phyloP scores from a whole-genome alignment of 2,329 filamentous ascomycete species.

The Diaporthe sp. region DNA sequence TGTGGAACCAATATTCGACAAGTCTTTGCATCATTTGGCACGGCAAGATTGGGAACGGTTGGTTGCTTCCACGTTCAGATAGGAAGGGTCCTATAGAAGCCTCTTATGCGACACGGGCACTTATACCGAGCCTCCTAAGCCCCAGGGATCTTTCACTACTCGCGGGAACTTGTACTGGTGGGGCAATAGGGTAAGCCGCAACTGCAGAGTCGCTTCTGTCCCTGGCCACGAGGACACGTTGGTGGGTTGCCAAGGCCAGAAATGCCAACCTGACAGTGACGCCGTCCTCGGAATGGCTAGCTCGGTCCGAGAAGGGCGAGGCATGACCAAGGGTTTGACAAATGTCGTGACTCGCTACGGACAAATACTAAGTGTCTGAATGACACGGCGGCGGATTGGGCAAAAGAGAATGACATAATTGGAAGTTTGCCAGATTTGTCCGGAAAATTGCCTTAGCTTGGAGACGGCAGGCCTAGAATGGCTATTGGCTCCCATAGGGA shows the following conservation, averaged over 20 bases:
- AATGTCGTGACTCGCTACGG: constrained; percentile 7
- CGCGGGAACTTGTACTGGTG: neutral
- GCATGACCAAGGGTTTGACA: neutral
- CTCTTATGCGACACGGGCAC: neutral
- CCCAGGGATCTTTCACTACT: neutral
- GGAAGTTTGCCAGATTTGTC: neutral
- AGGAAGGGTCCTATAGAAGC: neutral
- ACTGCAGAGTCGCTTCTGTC: neutral
- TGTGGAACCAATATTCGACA: constrained; percentile 12
- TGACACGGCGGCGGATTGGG: neutral
- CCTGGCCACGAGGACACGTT: constrained; percentile 22
- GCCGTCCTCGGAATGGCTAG: constrained; percentile 10
- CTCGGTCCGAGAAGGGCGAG: constrained; percentile 23
- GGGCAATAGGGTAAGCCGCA: constrained; percentile 1
- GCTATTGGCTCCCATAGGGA: neutral
- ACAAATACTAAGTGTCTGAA: neutral
- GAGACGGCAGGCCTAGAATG: neutral
- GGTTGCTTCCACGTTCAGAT: constrained; percentile 5
- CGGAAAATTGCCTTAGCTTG: neutral
- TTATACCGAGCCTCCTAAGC: constrained; percentile 13
- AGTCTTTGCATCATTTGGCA: neutral
- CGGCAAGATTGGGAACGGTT: neutral
- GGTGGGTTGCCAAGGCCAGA: constrained; percentile 29
- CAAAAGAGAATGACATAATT: no score
- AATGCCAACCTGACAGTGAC: constrained; percentile 15